Conservation (phyloP, 495 filamentous ascomycete genomes). For the Letharia columbiana region DNA sequence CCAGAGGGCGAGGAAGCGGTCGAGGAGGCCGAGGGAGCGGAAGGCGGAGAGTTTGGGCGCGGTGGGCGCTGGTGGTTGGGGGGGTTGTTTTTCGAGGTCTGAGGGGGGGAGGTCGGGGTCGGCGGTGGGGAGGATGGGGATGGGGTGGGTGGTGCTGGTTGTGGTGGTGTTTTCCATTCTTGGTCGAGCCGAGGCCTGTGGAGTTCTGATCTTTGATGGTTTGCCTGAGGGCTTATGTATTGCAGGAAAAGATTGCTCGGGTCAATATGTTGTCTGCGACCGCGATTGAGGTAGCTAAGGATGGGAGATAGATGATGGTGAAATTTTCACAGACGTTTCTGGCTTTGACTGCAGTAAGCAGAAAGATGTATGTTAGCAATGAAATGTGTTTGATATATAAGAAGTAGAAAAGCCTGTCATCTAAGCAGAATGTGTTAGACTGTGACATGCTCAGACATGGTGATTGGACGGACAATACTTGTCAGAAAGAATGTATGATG, state of each 20-base stretch:
- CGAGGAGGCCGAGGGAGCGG: slow-evolving; percentile 34
- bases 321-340: background rate
- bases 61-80: slow-evolving; percentile 32
- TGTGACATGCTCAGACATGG: background rate
- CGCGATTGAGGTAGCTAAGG: background rate
- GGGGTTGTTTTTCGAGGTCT: slow-evolving; percentile 2
- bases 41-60: slow-evolving; percentile 10
- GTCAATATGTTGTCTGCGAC: background rate
- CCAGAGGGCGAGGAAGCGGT: slow-evolving; percentile 74
- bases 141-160: background rate
- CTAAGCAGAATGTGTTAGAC: background rate
- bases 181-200: background rate
- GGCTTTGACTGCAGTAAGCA: background rate
- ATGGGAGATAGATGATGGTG: background rate
- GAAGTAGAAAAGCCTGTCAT: background rate
- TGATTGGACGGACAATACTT: background rate
- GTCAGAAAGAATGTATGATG: background rate
- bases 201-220: background rate
- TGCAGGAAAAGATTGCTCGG: background rate
- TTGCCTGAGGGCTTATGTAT: background rate
- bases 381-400: background rate
- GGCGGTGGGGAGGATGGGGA: slow-evolving; percentile 20
- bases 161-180: background rate
- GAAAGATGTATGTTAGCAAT: background rate
- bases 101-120: background rate